phyloP scores from a whole-genome alignment of 768 basidiomycete species.

The Wakefieldia striispora region DNA sequence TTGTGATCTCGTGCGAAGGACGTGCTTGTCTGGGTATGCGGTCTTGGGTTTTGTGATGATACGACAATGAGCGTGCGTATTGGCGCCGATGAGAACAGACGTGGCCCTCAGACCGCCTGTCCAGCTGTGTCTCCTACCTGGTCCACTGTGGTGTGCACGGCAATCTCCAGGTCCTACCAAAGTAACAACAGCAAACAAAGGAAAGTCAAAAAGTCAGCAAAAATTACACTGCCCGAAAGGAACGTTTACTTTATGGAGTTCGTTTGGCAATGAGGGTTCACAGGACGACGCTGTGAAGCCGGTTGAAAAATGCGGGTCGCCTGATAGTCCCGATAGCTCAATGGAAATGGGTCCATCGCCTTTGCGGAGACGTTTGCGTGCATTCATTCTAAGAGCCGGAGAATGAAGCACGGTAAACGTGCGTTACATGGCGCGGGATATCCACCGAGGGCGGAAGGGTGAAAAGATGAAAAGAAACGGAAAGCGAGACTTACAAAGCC shows the following conservation, averaged over 20 bases:
- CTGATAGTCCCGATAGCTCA: constrained; percentile 39
- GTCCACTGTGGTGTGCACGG: constrained; percentile 7
- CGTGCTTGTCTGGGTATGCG: not conserved
- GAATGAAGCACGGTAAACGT: too few species aligned
- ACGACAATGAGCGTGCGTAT: not conserved
- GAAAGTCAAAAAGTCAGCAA: not conserved
- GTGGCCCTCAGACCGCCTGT: not conserved
- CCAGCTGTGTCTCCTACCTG: not conserved
- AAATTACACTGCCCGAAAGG: too few species aligned
- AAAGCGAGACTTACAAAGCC: constrained; percentile 32
- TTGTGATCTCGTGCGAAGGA: too few species aligned
- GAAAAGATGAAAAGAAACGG: not conserved
- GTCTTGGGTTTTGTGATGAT: not conserved
- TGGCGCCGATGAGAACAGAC: not conserved
- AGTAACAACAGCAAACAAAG: not conserved
- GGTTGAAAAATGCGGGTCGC: constrained; percentile 4
- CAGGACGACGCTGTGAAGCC: not conserved
- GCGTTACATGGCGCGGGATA: too few species aligned
- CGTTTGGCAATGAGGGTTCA: not conserved
- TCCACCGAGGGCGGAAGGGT: too few species aligned
- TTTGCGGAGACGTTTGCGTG: constrained; percentile 40
- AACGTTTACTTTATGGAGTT: not conserved
- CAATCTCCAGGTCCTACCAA: constrained; percentile 14
- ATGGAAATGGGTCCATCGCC: constrained; percentile 40
- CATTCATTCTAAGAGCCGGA: constrained; percentile 40